Conservation (phyloP, 768 basidiomycete genomes). For the Amanita fuliginea region DNA sequence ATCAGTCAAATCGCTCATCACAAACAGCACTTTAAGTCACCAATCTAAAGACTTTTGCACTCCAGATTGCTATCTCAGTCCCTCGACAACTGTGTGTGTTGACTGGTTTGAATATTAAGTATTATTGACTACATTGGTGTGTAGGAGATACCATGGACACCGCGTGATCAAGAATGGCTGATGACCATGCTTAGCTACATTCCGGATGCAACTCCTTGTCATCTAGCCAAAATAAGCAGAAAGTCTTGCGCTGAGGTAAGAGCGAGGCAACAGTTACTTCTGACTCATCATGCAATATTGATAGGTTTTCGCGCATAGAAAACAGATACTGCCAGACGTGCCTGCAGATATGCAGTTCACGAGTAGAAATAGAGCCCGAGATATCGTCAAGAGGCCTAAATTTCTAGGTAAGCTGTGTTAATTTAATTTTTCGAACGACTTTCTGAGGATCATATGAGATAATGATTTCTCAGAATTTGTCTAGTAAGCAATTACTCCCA, state of each 20-base stretch:
- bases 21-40: neutral
- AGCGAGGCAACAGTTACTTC: neutral
- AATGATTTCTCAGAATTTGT: neutral
- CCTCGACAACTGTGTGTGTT: neutral
- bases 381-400: neutral
- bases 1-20: neutral
- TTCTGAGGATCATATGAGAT: neutral
- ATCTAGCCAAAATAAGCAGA: constrained; percentile 40
- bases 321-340: constrained; percentile 7
- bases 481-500: neutral
- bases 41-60: neutral
- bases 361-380: neutral
- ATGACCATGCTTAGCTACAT: constrained; percentile 27
- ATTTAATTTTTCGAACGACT: neutral
- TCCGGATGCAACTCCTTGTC: constrained; percentile 39
- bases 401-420: neutral
- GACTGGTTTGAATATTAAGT: neutral
- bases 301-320: constrained; percentile 19
- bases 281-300: neutral
- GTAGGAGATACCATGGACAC: constrained; percentile 20
- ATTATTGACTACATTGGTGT: neutral
- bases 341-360: too few relatives aligned
- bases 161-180: constrained; percentile 27
- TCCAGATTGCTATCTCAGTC: neutral
- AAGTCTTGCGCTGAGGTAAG: constrained; percentile 52